A percentile compares a stretch with the other conserved stretches of the same genome.
Evolutionary conservation across 306 rosid species (phyloP).

Genomic region (Dryas octopetala): DNA sequence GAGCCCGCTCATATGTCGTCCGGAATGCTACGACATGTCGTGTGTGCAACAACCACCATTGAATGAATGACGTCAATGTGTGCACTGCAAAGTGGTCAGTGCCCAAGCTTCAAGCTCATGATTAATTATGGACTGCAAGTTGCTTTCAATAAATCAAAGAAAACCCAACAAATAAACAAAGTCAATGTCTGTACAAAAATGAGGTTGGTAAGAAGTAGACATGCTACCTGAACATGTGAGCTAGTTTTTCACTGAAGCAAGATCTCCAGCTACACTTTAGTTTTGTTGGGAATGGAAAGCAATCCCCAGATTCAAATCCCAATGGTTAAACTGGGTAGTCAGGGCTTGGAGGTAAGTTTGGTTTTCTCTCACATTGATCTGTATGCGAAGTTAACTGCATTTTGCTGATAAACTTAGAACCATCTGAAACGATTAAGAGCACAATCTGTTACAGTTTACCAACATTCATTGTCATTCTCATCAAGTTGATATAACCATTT

Average conservation of each 20-base stretch:
- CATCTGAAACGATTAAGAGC: background rate
- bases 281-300: conserved; percentile 39
- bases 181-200: background rate
- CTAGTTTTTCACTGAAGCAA: background rate
- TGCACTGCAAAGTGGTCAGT: too few species aligned
- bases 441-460: background rate
- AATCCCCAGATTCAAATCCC: conserved; percentile 41
- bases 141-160: background rate
- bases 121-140: background rate
- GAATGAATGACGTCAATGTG: too few species aligned
- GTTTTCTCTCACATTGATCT: background rate
- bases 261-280: conserved; percentile 9
- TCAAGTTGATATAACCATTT: background rate
- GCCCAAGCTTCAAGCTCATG: background rate
- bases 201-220: conserved; percentile 13
- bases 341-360: conserved; percentile 63
- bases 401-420: background rate
- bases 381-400: background rate
- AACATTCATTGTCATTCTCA: background rate
- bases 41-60: too few species aligned
- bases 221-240: background rate
- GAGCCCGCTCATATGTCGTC: too few species aligned
- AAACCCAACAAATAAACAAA: background rate
- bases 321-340: conserved; percentile 66
- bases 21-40: too few species aligned